A percentile compares a stretch with the other conserved stretches of the same genome.
These are phyloP conservation scores for Dentipellis sp. DNA, from an alignment of 768 basidiomycete genomes.

Conservation along the genomic window DNA sequence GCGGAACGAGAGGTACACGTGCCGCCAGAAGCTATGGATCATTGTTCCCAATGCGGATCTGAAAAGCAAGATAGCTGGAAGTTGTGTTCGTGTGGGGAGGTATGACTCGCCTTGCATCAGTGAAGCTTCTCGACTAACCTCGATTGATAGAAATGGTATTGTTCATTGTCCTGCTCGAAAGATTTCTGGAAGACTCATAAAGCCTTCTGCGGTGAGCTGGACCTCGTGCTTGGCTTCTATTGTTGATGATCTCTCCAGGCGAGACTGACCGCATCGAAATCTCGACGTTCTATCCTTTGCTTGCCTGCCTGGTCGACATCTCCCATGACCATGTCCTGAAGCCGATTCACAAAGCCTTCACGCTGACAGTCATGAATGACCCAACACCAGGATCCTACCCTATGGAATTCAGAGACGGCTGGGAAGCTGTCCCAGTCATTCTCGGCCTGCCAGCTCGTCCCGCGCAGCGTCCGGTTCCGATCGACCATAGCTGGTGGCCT, in stretches of 20 bases:
- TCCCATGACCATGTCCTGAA: slow-evolving; percentile 10
- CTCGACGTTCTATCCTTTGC: slow-evolving; percentile 22
- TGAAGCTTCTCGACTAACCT: neutral
- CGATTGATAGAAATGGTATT: neutral
- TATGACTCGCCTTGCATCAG: neutral
- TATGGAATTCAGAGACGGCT: neutral
- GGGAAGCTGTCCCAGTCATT: neutral
- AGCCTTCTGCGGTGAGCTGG: neutral
- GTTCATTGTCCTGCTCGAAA: neutral
- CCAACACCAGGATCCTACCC: neutral
- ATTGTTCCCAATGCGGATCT: neutral
- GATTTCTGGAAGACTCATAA: neutral
- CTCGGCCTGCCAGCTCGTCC: neutral
- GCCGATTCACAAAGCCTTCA: slow-evolving; percentile 16
- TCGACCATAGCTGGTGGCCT: neutral
- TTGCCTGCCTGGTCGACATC: slow-evolving; percentile 21
- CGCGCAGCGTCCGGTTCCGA: neutral
- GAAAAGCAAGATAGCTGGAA: neutral
- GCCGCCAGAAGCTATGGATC: neutral
- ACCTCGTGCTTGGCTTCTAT: no score
- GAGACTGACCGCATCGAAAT: slow-evolving; percentile 29
- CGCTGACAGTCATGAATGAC: slow-evolving; percentile 8
- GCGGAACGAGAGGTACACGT: neutral
- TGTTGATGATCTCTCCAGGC: slow-evolving; percentile 12
- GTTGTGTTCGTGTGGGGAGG: neutral